Percentiles rank a stretch among this genome's conserved stretches.
Evolutionary conservation across 257 asterid species (phyloP).

Genomic region (Solanum tacnaense): DNA sequence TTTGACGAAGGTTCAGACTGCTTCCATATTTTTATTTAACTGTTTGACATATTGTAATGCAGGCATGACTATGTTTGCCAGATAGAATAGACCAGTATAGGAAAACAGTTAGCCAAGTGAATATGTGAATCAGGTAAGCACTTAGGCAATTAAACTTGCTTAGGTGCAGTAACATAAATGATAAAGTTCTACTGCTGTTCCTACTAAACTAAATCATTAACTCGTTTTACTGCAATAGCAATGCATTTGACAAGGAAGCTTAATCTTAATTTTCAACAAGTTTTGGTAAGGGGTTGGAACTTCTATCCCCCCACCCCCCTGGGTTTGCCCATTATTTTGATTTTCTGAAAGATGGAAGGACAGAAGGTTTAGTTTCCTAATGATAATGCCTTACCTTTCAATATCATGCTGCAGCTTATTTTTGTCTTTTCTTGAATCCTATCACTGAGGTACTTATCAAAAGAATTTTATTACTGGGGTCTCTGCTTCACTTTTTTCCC

Average conservation of each 20-base stretch:
- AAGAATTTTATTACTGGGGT: neutral
- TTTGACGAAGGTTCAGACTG: constrained; percentile 60
- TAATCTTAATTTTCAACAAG: neutral
- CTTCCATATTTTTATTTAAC: neutral
- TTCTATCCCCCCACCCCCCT: neutral
- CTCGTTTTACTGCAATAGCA: neutral
- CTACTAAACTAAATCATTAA: neutral
- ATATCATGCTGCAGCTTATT: neutral
- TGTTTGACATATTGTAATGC: neutral
- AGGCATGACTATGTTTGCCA: neutral
- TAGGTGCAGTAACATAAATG: neutral
- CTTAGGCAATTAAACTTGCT: neutral
- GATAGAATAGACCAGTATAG: neutral
- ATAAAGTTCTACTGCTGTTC: neutral
- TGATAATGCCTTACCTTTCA: neutral
- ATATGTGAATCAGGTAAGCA: neutral
- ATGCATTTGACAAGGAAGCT: neutral
- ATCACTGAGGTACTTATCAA: neutral
- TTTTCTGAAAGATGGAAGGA: neutral
- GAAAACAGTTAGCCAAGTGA: neutral
- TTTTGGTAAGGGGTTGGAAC: neutral
- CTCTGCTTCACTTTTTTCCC: neutral
- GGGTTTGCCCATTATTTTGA: neutral
- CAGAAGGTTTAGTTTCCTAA: neutral
- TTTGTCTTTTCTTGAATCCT: neutral